Evolutionary conservation across 2,329 filamentous ascomycete species (phyloP).

Genomic region (Ascochyta viciae-villosae): DNA sequence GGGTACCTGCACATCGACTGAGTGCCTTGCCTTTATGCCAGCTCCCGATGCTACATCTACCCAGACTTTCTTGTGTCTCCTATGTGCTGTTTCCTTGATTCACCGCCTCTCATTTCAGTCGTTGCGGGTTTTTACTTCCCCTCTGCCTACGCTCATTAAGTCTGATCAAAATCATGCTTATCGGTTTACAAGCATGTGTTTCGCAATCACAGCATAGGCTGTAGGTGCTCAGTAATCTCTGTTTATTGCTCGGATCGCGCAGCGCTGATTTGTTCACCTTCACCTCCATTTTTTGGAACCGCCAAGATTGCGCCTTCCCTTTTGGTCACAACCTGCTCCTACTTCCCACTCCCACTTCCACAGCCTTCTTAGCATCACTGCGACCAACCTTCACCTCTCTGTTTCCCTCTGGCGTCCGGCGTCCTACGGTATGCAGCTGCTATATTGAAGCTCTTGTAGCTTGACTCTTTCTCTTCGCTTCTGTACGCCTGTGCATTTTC

Average conservation of each 20-base stretch:
- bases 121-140: not conserved
- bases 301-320: slow-evolving; percentile 10
- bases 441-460: slow-evolving; percentile 1
- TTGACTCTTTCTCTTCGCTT: slow-evolving; percentile 2
- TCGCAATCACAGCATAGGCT: no score
- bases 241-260: not conserved
- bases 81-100: not conserved
- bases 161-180: not conserved
- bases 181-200: not conserved
- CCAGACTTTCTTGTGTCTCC: not conserved
- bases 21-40: not conserved
- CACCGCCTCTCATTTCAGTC: not conserved
- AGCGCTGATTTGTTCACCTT: slow-evolving; percentile 10
- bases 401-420: slow-evolving; percentile 5
- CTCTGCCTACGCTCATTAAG: not conserved
- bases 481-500: not conserved
- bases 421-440: slow-evolving; percentile 6
- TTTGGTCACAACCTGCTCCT: not conserved
- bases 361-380: not conserved
- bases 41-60: not conserved
- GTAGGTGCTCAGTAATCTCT: not conserved
- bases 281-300: slow-evolving; percentile 13
- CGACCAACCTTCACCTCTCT: not conserved
- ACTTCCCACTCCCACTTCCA: not conserved
- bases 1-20: slow-evolving; percentile 25